These are phyloP conservation scores for Phytopythium sindhum DNA, from an alignment of 352 stramenopile genomes.

Conservation along the genomic window DNA sequence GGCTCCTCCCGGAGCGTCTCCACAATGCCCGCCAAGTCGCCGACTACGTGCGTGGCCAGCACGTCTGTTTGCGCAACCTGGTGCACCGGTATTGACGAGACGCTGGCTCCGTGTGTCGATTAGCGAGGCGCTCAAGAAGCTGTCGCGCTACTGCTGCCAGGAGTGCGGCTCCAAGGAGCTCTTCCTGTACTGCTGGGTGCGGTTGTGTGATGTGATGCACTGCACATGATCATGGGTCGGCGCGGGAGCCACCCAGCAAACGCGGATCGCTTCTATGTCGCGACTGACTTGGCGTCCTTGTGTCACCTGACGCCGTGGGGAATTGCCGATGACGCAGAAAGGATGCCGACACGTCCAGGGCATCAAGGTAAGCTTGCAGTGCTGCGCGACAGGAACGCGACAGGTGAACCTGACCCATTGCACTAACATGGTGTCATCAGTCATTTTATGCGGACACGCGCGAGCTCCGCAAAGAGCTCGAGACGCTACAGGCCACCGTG, in stretches of 20 bases:
- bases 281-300: background rate
- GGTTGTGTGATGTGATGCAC: background rate
- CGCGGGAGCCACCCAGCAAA: background rate
- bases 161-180: constrained; percentile 60
- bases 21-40: background rate
- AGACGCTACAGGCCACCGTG: constrained; percentile 53
- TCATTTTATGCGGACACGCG: constrained; percentile 57
- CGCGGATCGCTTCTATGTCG: background rate
- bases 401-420: background rate
- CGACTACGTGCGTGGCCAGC: background rate
- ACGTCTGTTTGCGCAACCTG: background rate
- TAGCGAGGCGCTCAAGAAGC: constrained; percentile 41
- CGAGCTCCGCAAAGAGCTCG: constrained; percentile 44
- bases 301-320: background rate
- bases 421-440: constrained; percentile 12
- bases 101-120: background rate
- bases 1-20: background rate
- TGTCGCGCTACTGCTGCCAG: constrained; percentile 55
- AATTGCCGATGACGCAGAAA: constrained; percentile 35
- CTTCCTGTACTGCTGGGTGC: constrained; percentile 66
- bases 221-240: background rate
- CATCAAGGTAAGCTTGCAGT: constrained; percentile 38
- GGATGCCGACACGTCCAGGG: constrained; percentile 66
- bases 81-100: background rate
- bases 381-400: too few relatives aligned